These are phyloP conservation scores for Nigrospora osmanthi DNA, from an alignment of 2,329 filamentous ascomycete genomes.

Conservation along the genomic window DNA sequence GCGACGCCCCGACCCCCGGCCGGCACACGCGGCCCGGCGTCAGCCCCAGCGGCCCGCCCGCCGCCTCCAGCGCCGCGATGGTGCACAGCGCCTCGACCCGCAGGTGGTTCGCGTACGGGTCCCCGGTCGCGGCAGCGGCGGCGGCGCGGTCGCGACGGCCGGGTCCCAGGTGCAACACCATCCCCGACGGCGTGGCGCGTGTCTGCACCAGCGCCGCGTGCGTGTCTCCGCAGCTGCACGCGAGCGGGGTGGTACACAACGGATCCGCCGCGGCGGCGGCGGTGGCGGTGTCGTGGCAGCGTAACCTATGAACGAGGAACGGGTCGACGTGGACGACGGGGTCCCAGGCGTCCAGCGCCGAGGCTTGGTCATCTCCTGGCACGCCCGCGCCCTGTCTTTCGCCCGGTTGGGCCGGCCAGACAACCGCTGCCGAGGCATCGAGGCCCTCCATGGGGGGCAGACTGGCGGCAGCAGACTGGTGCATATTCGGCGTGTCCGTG, in stretches of 20 bases:
- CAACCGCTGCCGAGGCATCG: background rate
- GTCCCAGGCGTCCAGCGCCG: background rate
- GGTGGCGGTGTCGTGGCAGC: background rate
- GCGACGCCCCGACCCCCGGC: background rate
- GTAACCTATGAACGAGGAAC: background rate
- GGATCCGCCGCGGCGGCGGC: background rate
- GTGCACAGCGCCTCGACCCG: constrained; percentile 1
- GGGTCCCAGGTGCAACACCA: background rate
- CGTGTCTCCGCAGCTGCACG: background rate
- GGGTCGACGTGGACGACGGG: background rate
- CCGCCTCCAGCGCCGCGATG: background rate
- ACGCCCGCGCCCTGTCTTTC: background rate
- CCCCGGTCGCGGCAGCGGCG: background rate
- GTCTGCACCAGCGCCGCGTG: background rate
- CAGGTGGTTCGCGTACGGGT: constrained; percentile 1
- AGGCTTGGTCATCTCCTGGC: background rate
- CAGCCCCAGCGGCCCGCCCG: background rate
- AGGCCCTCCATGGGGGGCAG: too few species aligned
- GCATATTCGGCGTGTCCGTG: too few species aligned
- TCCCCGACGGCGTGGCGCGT: background rate
- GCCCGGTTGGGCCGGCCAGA: background rate
- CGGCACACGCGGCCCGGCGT: background rate
- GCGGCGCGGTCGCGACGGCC: background rate
- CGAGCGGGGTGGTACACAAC: background rate
- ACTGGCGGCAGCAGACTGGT: too few species aligned